Conservation (phyloP, 2,329 filamentous ascomycete genomes). For the Fusarium duplospermum region DNA sequence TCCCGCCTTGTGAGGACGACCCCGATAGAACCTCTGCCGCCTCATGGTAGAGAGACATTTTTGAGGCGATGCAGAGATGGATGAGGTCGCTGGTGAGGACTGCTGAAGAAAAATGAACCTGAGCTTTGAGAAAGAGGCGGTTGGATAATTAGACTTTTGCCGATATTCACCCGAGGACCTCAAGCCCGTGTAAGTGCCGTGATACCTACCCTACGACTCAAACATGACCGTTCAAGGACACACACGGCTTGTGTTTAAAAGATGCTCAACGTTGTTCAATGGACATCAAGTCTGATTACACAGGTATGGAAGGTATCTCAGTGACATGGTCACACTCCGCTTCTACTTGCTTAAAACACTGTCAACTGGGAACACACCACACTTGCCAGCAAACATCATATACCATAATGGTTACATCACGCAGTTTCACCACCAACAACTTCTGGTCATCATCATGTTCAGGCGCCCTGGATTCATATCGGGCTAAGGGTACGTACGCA, state of each 20-base stretch:
- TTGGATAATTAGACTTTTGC: constrained; percentile 10
- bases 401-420: neutral
- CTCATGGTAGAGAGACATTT: constrained; percentile 96
- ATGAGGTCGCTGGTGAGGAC: constrained; percentile 3
- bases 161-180: constrained; percentile 30
- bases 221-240: neutral
- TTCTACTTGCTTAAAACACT: neutral
- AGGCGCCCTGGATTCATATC: constrained; percentile 32
- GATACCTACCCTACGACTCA: neutral
- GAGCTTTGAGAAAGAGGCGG: neutral
- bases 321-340: neutral
- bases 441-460: neutral
- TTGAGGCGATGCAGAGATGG: constrained; percentile 2
- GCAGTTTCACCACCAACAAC: neutral
- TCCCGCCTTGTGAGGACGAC: constrained; percentile 70
- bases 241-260: neutral
- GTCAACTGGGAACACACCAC: neutral
- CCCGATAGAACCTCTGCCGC: constrained; percentile 79
- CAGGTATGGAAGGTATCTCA: neutral
- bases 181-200: constrained; percentile 18
- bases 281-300: neutral
- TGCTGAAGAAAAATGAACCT: constrained; percentile 29
- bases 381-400: neutral
- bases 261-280: neutral
- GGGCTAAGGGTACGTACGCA: constrained; percentile 22